These are phyloP conservation scores for Phoma sp. DNA, from an alignment of 2,329 filamentous ascomycete species.

Conservation along the genomic window DNA sequence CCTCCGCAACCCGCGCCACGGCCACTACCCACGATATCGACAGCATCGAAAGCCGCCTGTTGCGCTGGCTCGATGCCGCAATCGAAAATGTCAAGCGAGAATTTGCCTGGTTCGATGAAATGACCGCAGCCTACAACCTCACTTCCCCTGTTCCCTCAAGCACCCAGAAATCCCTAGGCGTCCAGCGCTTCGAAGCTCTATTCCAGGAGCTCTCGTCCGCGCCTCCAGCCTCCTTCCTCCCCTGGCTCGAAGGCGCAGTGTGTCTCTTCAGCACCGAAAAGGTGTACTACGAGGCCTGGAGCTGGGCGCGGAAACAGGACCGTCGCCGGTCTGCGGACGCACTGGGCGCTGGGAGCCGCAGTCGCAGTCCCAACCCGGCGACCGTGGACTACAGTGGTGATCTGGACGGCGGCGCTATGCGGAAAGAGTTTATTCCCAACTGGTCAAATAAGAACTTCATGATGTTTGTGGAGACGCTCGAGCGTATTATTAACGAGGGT, in stretches of 20 bases:
- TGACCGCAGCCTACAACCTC: constrained; percentile 33
- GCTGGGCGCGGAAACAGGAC: constrained; percentile 38
- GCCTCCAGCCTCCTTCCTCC: constrained; percentile 25
- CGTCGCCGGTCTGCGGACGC: constrained; percentile 15
- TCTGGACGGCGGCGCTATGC: constrained; percentile 68
- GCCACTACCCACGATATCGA: constrained; percentile 22
- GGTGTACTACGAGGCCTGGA: constrained; percentile 44
- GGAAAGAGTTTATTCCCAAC: constrained; percentile 70
- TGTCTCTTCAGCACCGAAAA: constrained; percentile 45
- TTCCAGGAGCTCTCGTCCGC: constrained; percentile 23
- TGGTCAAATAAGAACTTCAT: constrained; percentile 69
- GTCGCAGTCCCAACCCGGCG: background rate
- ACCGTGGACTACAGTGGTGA: constrained; percentile 49
- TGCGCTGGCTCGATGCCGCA: constrained; percentile 41
- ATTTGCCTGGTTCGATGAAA: constrained; percentile 38
- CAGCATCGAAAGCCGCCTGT: constrained; percentile 28
- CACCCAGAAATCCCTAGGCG: constrained; percentile 30
- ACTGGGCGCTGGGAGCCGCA: background rate
- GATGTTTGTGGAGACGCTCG: constrained; percentile 63
- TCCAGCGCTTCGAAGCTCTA: constrained; percentile 38
- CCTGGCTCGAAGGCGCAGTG: constrained; percentile 43
- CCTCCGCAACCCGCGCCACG: constrained; percentile 20
- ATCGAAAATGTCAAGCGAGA: constrained; percentile 43
- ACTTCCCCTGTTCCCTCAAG: background rate
- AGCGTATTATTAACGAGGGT: constrained; percentile 60